Conservation (phyloP, 1,139 yeast species). For the Hemisphaericaspora xylofermentans region DNA sequence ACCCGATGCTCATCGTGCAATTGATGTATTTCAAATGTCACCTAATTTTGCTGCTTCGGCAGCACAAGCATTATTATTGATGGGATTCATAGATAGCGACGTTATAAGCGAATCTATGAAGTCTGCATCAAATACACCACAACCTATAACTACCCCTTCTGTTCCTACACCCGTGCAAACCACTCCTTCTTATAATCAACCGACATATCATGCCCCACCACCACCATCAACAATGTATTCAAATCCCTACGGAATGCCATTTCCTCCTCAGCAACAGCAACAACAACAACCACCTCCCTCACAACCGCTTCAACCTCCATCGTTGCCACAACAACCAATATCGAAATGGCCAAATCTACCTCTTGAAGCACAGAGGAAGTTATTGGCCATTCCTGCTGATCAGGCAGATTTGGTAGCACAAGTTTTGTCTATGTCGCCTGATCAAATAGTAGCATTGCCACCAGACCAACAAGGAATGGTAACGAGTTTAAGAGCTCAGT, state of each 20-base stretch:
- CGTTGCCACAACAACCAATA: slow-evolving; percentile 16
- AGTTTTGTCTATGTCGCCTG: slow-evolving; percentile 56
- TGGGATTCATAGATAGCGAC: slow-evolving; percentile 71
- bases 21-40: slow-evolving; percentile 52
- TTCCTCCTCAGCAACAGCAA: slow-evolving; percentile 8
- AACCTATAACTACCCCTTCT: slow-evolving; percentile 14
- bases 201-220: slow-evolving; percentile 9
- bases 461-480: slow-evolving; percentile 63
- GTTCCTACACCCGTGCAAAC: slow-evolving; percentile 3
- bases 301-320: slow-evolving; percentile 13
- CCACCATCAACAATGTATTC: slow-evolving; percentile 4
- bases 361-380: slow-evolving; percentile 45
- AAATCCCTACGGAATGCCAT: slow-evolving; percentile 7
- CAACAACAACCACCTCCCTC: slow-evolving; percentile 11
- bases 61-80: slow-evolving; percentile 69
- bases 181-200: slow-evolving; percentile 4
- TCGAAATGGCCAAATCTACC: slow-evolving; percentile 55
- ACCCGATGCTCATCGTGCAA: slow-evolving; percentile 50
- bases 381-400: slow-evolving; percentile 47
- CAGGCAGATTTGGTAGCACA: slow-evolving; percentile 68
- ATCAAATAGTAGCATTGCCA: slow-evolving; percentile 56
- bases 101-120: slow-evolving; percentile 53
- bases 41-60: slow-evolving; percentile 63
- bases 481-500: slow-evolving; percentile 56
- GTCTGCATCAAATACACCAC: slow-evolving; percentile 25